Conservation (phyloP, 331 rosid genomes). For the Malus hybrid region DNA sequence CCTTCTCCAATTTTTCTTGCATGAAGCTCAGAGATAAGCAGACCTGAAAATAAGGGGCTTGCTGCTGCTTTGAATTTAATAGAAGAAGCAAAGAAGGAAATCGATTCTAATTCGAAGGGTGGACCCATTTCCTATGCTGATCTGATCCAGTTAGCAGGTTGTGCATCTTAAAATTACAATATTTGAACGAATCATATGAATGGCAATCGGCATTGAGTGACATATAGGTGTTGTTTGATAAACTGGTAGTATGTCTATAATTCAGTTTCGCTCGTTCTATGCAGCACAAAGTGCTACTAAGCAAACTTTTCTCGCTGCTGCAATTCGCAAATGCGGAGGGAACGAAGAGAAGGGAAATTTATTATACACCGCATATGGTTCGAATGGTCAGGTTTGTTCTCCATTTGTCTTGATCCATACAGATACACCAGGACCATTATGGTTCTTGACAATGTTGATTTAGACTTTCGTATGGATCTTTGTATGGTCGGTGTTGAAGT, state of each 20-base stretch:
- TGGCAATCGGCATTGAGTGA: background rate
- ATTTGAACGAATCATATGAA: slow-evolving; percentile 11
- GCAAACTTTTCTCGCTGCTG: slow-evolving; percentile 78
- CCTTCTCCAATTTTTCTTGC: slow-evolving; percentile 22
- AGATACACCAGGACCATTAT: background rate
- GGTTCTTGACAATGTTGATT: background rate
- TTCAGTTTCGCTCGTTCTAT: slow-evolving; percentile 16
- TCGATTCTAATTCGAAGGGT: slow-evolving; percentile 80
- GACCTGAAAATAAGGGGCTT: slow-evolving; percentile 84
- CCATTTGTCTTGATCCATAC: background rate
- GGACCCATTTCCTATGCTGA: slow-evolving; percentile 89
- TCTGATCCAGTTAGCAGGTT: slow-evolving; percentile 81
- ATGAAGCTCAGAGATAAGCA: slow-evolving; percentile 87
- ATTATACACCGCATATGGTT: slow-evolving; percentile 76
- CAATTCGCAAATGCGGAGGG: slow-evolving; percentile 92
- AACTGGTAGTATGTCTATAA: slow-evolving; percentile 5
- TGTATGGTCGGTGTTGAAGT: no score
- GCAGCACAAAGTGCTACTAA: slow-evolving; percentile 79
- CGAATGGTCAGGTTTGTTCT: slow-evolving; percentile 81
- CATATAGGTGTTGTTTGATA: background rate
- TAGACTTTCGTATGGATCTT: background rate
- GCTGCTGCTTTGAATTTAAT: slow-evolving; percentile 62
- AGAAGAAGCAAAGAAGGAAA: slow-evolving; percentile 86
- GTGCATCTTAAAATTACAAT: slow-evolving; percentile 7
- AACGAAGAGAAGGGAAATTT: slow-evolving; percentile 79